These are phyloP conservation scores for Xylaria sp. DNA, from an alignment of 2,329 filamentous ascomycete species.

Conservation along the genomic window DNA sequence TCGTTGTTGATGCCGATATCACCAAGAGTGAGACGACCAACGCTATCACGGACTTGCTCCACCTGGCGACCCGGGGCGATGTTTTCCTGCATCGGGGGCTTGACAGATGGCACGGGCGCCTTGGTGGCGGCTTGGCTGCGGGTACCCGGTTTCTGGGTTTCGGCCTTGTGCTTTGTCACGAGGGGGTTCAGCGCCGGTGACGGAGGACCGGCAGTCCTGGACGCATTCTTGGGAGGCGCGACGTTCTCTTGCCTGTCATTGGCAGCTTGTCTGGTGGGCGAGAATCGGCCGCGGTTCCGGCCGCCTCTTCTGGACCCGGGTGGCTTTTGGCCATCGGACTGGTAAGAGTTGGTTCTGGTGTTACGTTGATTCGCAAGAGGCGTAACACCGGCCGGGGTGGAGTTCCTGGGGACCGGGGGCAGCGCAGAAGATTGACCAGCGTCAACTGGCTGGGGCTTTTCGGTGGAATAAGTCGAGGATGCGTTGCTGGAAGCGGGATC, in stretches of 20 bases:
- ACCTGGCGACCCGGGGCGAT: constrained; percentile 8
- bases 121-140: constrained; percentile 30
- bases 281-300: constrained; percentile 12
- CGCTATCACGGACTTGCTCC: constrained; percentile 20
- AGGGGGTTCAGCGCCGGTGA: constrained; percentile 25
- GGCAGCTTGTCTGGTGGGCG: constrained; percentile 10
- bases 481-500: constrained; percentile 9
- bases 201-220: constrained; percentile 8
- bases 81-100: constrained; percentile 15
- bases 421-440: constrained; percentile 10
- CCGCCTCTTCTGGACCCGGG: constrained; percentile 20
- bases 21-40: constrained; percentile 31
- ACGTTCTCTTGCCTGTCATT: constrained; percentile 24
- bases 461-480: constrained; percentile 23
- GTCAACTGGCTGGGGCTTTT: constrained; percentile 12
- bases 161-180: constrained; percentile 21
- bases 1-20: constrained; percentile 18
- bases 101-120: constrained; percentile 15
- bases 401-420: constrained; percentile 8
- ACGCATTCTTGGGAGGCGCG: constrained; percentile 1
- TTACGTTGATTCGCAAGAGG: constrained; percentile 25
- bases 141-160: constrained; percentile 36
- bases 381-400: constrained; percentile 22
- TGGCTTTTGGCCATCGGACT: constrained; percentile 22
- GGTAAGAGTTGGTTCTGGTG: constrained; percentile 27